These are phyloP conservation scores for Xylaria sp. DNA, from an alignment of 2,329 filamentous ascomycete species.

Conservation along the genomic window DNA sequence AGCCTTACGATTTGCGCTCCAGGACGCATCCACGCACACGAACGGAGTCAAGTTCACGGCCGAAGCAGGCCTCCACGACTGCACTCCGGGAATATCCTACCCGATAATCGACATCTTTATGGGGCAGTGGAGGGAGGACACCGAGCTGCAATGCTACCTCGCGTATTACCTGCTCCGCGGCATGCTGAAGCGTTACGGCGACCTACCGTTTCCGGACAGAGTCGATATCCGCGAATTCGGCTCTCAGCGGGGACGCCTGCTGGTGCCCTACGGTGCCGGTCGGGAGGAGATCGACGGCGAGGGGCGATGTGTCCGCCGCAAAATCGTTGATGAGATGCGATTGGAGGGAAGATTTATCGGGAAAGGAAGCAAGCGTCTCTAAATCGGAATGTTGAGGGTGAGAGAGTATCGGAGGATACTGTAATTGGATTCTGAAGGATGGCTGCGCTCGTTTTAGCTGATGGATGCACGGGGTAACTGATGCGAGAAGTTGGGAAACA, in stretches of 20 bases:
- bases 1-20: background rate
- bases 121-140: background rate
- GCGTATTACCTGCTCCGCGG: slow-evolving; percentile 19
- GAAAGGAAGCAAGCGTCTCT: background rate
- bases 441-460: background rate
- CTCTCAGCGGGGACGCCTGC: background rate
- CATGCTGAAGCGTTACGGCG: slow-evolving; percentile 18
- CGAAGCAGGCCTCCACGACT: background rate
- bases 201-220: slow-evolving; percentile 15
- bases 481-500: too few relatives aligned
- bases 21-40: background rate
- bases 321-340: background rate
- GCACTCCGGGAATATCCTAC: background rate
- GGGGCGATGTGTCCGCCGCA: background rate
- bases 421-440: background rate
- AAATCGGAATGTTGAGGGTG: background rate
- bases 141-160: background rate
- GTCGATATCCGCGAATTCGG: slow-evolving; percentile 6
- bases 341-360: background rate
- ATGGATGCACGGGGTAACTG: background rate
- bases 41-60: background rate
- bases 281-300: background rate
- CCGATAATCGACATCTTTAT: background rate
- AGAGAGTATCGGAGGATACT: background rate
- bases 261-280: slow-evolving; percentile 11